Evolutionary conservation across 345 rosid genomes (phyloP).

Genomic region (Euphorbia pulcherrima): DNA sequence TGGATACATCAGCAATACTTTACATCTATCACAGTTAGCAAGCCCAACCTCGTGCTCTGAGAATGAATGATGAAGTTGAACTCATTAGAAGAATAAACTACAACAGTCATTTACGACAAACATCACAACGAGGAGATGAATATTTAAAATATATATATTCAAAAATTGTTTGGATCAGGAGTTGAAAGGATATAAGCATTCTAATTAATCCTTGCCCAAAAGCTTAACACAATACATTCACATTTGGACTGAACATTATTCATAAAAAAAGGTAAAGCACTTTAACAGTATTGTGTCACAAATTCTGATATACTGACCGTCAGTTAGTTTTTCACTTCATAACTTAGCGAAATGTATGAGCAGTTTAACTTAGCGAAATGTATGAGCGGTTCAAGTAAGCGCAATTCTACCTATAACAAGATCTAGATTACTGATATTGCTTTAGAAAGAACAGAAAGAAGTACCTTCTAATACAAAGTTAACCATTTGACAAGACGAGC

Average conservation of each 20-base stretch:
- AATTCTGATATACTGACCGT: not conserved
- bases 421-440: not conserved
- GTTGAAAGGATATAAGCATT: not conserved
- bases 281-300: not conserved
- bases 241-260: not conserved
- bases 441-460: constrained; percentile 12
- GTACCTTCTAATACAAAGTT: constrained; percentile 86
- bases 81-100: no score
- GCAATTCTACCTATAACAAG: not conserved
- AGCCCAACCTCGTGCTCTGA: constrained; percentile 78
- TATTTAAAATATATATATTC: not conserved
- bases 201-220: not conserved
- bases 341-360: not conserved
- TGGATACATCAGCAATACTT: constrained; percentile 69
- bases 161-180: no score
- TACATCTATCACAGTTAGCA: constrained; percentile 60
- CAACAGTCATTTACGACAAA: not conserved
- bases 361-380: not conserved
- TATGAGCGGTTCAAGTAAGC: not conserved
- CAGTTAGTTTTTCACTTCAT: no score
- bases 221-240: not conserved
- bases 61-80: constrained; percentile 11
- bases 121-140: not conserved
- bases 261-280: not conserved
- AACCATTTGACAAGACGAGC: constrained; percentile 59